Conservation (phyloP, 179 eudicot genomes). For the Spergularia azorica region DNA sequence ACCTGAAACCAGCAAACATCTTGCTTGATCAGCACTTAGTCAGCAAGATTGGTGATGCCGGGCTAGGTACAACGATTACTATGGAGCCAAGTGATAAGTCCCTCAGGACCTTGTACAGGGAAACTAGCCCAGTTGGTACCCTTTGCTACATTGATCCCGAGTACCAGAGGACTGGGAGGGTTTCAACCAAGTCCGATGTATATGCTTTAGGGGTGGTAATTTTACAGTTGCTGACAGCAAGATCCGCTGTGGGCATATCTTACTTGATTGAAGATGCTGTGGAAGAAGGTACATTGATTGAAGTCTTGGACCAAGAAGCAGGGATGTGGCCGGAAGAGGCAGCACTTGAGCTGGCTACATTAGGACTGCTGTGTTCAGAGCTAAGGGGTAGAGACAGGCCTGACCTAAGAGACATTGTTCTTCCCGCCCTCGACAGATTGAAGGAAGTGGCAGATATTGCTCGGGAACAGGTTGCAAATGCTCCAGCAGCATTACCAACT, state of each 20-base stretch:
- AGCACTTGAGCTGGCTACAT: constrained; percentile 51
- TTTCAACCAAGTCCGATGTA: constrained; percentile 69
- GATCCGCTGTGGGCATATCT: constrained; percentile 57
- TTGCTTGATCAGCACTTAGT: constrained; percentile 73
- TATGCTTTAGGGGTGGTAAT: constrained; percentile 84
- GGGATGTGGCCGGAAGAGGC: constrained; percentile 73
- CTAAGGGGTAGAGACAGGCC: constrained; percentile 76
- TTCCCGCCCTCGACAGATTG: constrained; percentile 64
- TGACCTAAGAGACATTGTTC: constrained; percentile 50
- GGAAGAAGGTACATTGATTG: constrained; percentile 44
- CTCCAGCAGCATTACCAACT: constrained; percentile 45
- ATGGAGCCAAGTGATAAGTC: constrained; percentile 34
- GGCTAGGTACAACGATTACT: constrained; percentile 63
- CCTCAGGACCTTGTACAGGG: constrained; percentile 43
- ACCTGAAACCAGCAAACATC: constrained; percentile 84
- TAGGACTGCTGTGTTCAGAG: constrained; percentile 72
- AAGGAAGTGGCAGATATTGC: constrained; percentile 56
- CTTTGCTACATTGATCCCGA: constrained; percentile 90
- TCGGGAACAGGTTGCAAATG: constrained; percentile 32
- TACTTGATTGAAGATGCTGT: constrained; percentile 60
- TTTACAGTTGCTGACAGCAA: constrained; percentile 71
- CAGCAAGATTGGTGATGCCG: constrained; percentile 89
- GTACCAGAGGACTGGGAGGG: constrained; percentile 72
- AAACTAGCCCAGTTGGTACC: constrained; percentile 71
- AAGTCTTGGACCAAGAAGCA: constrained; percentile 57